These are phyloP conservation scores for Prinsepia uniflora DNA, from an alignment of 306 rosid species.

Conservation along the genomic window DNA sequence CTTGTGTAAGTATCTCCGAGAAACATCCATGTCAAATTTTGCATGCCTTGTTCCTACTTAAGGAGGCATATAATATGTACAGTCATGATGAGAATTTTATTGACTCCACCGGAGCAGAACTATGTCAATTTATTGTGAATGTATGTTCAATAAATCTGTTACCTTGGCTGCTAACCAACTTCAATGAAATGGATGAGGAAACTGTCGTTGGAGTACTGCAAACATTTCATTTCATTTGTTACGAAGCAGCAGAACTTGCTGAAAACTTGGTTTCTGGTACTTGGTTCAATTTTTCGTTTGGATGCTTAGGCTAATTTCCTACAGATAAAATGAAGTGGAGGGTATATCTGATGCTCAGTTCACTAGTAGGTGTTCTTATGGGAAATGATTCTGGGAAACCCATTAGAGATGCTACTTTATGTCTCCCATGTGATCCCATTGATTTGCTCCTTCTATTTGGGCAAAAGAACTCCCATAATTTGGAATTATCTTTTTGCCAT, in stretches of 20 bases:
- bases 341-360: slow-evolving; percentile 71
- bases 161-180: slow-evolving; percentile 66
- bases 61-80: slow-evolving; percentile 65
- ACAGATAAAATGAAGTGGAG: slow-evolving; percentile 65
- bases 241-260: slow-evolving; percentile 43
- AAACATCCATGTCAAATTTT: slow-evolving; percentile 46
- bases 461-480: slow-evolving; percentile 52
- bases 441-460: slow-evolving; percentile 81
- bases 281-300: slow-evolving; percentile 88
- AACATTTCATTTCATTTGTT: slow-evolving; percentile 63
- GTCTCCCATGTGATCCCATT: slow-evolving; percentile 74
- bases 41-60: slow-evolving; percentile 69
- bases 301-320: slow-evolving; percentile 78
- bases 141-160: slow-evolving; percentile 55
- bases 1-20: slow-evolving; percentile 59
- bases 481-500: slow-evolving; percentile 65
- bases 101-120: slow-evolving; percentile 35
- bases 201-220: slow-evolving; percentile 69
- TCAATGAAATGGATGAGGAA: slow-evolving; percentile 70
- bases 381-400: slow-evolving; percentile 71
- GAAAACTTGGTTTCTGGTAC: slow-evolving; percentile 50
- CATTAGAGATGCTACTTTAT: slow-evolving; percentile 53
- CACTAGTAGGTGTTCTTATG: slow-evolving; percentile 61
- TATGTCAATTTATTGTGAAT: slow-evolving; percentile 43
- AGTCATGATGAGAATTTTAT: slow-evolving; percentile 46